Conservation (phyloP, 1,284 basidiomycete genomes). For the Cutaneotrichosporon dermatis region DNA sequence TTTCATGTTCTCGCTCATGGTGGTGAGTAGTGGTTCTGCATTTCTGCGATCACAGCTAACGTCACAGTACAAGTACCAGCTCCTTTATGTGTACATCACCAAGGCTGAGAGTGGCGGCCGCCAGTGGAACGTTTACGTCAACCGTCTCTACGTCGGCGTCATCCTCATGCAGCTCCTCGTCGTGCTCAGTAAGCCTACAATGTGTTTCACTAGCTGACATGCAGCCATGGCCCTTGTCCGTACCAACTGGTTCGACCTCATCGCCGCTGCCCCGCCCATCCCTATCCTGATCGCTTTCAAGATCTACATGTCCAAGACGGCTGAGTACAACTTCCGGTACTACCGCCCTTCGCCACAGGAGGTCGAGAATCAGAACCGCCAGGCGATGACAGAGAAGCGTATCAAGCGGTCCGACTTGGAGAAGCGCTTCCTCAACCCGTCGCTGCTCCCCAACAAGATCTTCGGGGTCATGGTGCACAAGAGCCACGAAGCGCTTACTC, state of each 20-base stretch:
- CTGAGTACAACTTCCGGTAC: constrained; percentile 69
- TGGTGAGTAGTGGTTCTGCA: constrained; percentile 25
- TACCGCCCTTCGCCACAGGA: constrained; percentile 53
- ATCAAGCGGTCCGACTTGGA: constrained; percentile 50
- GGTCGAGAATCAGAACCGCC: constrained; percentile 37
- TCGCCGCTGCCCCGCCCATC: constrained; percentile 63
- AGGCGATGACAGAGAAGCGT: constrained; percentile 36
- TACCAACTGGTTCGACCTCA: constrained; percentile 57
- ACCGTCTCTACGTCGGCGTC: constrained; percentile 69
- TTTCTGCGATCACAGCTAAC: constrained; percentile 35
- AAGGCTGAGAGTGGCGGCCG: constrained; percentile 87
- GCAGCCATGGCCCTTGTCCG: constrained; percentile 80
- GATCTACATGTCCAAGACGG: constrained; percentile 65
- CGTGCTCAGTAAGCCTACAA: constrained; percentile 64
- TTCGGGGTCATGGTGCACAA: constrained; percentile 51
- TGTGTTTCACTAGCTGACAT: too few relatives aligned
- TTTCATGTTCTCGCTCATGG: constrained; percentile 61
- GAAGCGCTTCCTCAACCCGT: constrained; percentile 53
- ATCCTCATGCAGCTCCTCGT: constrained; percentile 80
- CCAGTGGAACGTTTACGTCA: constrained; percentile 86
- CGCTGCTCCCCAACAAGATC: constrained; percentile 48
- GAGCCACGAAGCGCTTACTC: constrained; percentile 42
- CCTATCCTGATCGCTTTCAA: constrained; percentile 75
- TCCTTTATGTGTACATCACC: constrained; percentile 86
- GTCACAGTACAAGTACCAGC: constrained; percentile 72